phyloP scores from a whole-genome alignment of 257 asterid genomes.

The Solanum arcanum region DNA sequence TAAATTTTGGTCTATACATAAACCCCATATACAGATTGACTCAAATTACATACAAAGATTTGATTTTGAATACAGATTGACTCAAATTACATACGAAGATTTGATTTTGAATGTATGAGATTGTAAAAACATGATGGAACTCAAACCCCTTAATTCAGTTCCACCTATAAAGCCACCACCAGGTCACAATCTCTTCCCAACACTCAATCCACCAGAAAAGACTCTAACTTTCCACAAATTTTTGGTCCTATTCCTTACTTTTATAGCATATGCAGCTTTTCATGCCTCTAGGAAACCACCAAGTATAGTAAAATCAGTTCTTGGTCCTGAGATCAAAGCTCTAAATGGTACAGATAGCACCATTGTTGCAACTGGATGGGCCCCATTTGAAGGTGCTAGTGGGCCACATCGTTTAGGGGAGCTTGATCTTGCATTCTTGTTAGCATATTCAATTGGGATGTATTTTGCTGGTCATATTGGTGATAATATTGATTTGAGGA shows the following conservation, averaged over 20 bases:
- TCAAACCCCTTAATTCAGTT: slow-evolving; percentile 16
- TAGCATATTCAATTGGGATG: slow-evolving; percentile 78
- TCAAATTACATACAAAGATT: neutral
- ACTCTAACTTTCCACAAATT: slow-evolving; percentile 47
- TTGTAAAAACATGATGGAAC: slow-evolving; percentile 29
- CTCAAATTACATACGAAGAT: neutral
- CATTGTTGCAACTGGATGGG: slow-evolving; percentile 45
- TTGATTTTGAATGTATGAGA: neutral
- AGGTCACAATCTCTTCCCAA: slow-evolving; percentile 46
- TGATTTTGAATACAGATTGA: neutral
- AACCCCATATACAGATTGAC: neutral
- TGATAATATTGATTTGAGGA: slow-evolving; percentile 59
- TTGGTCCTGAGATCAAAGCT: slow-evolving; percentile 47
- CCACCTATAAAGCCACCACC: slow-evolving; percentile 41
- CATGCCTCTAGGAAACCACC: slow-evolving; percentile 98
- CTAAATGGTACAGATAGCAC: slow-evolving; percentile 12
- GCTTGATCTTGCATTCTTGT: slow-evolving; percentile 76
- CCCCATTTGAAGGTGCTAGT: slow-evolving; percentile 61
- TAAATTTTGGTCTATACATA: neutral
- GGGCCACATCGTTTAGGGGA: slow-evolving; percentile 96
- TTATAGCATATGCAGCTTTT: slow-evolving; percentile 74
- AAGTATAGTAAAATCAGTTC: slow-evolving; percentile 83
- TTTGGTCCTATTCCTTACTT: slow-evolving; percentile 59
- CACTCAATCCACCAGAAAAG: slow-evolving; percentile 37
- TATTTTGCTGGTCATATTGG: slow-evolving; percentile 81